Conservation (phyloP, 805 yeast genomes). For the Kuraishia molischiana region DNA sequence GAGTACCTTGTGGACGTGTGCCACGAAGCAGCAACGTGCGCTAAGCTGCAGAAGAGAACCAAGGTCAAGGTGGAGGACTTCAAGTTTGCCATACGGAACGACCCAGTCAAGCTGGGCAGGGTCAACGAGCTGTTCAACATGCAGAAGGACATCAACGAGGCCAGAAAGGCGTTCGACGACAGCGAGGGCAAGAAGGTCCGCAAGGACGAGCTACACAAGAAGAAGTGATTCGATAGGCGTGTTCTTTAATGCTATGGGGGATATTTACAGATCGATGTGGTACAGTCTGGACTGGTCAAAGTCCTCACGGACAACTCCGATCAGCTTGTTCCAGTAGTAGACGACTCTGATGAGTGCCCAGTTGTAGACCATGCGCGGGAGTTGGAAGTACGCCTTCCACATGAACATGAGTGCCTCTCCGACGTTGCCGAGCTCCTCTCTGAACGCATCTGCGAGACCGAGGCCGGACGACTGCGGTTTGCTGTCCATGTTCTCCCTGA, state of each 20-base stretch:
- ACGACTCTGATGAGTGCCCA: conserved; percentile 36
- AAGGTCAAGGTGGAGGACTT: conserved; percentile 67
- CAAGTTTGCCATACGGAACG: conserved; percentile 58
- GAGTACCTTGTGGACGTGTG: conserved; percentile 50
- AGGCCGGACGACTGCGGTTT: not conserved
- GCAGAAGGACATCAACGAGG: conserved; percentile 54
- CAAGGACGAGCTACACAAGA: conserved; percentile 6
- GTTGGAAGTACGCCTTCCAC: conserved; percentile 49
- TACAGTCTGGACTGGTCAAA: conserved; percentile 21
- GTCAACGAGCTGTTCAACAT: conserved; percentile 51
- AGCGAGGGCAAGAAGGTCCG: conserved; percentile 35
- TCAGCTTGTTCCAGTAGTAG: conserved; percentile 62
- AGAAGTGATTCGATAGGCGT: conserved; percentile 4
- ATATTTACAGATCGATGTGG: conserved; percentile 10
- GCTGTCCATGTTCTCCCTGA: conserved; percentile 13
- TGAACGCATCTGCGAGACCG: conserved; percentile 20
- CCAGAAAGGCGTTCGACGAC: conserved; percentile 58
- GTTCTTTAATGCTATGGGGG: too few relatives aligned
- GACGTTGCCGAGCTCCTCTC: conserved; percentile 41
- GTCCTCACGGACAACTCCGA: conserved; percentile 42
- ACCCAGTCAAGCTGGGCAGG: conserved; percentile 59
- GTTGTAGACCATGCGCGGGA: conserved; percentile 57
- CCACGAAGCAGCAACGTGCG: conserved; percentile 40
- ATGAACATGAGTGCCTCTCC: conserved; percentile 57
- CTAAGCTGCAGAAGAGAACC: conserved; percentile 36